phyloP scores from a whole-genome alignment of 2,329 filamentous ascomycete genomes.

The Lasiodiplodia citricola region DNA sequence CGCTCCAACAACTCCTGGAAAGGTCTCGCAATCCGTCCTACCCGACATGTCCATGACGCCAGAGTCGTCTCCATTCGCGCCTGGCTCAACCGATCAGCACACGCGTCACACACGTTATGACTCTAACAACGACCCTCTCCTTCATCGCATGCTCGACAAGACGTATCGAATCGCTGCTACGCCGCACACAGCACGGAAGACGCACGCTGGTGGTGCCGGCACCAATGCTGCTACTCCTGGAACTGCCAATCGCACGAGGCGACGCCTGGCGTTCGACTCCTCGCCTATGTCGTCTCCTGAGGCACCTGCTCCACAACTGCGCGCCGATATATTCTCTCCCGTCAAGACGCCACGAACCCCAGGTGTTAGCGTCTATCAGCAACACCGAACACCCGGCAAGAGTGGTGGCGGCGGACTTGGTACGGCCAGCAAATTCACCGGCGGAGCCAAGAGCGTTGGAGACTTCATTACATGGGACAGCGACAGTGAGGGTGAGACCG shows the following conservation, averaged over 20 bases:
- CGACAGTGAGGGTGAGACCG: constrained; percentile 64
- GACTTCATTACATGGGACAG: constrained; percentile 65
- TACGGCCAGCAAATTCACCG: constrained; percentile 5
- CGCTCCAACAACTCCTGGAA: constrained; percentile 43
- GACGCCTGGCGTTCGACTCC: constrained; percentile 41
- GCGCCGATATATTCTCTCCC: constrained; percentile 62
- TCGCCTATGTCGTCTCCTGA: constrained; percentile 65
- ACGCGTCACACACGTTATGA: constrained; percentile 45
- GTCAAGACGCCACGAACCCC: constrained; percentile 66
- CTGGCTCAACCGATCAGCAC: constrained; percentile 44
- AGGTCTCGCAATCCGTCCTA: constrained; percentile 39
- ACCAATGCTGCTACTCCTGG: constrained; percentile 79
- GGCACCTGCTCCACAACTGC: constrained; percentile 79
- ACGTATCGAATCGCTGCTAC: constrained; percentile 94
- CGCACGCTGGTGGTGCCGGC: neutral
- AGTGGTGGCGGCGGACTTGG: constrained; percentile 2
- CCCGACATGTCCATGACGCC: constrained; percentile 50
- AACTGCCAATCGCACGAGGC: constrained; percentile 49
- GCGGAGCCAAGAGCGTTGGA: neutral
- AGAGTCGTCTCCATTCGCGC: constrained; percentile 59
- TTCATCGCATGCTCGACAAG: constrained; percentile 93
- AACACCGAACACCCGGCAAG: constrained; percentile 7
- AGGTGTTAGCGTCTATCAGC: constrained; percentile 74
- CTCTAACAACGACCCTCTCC: constrained; percentile 71
- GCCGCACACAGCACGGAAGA: constrained; percentile 67